Conservation (phyloP, 805 yeast species). For the Saccharomycopsis malanga region DNA sequence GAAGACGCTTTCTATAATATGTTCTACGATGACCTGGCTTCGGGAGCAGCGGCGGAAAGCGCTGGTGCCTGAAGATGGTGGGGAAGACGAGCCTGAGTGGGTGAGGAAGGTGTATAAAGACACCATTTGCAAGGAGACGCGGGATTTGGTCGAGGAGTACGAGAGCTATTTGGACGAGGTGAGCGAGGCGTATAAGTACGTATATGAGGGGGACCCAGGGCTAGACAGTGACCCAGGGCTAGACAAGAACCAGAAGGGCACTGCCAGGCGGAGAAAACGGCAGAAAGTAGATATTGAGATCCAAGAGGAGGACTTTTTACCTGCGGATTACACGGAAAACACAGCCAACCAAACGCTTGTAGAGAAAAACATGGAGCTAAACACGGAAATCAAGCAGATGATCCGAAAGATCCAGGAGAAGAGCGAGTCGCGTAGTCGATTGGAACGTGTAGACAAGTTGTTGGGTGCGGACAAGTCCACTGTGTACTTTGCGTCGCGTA, state of each 20-base stretch:
- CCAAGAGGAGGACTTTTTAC: conserved; percentile 34
- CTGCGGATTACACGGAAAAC: conserved; percentile 32
- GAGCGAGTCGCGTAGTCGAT: conserved; percentile 21
- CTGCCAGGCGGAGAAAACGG: conserved; percentile 16
- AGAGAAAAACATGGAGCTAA: conserved; percentile 31
- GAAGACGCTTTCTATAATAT: conserved; percentile 79
- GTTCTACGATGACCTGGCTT: conserved; percentile 81
- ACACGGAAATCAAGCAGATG: conserved; percentile 43
- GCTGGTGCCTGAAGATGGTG: conserved; percentile 25
- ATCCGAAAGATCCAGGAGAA: conserved; percentile 36
- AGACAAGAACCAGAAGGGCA: conserved; percentile 13
- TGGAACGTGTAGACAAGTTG: conserved; percentile 21
- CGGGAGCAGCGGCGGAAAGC: conserved; percentile 38
- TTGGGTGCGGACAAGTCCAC: conserved; percentile 24
- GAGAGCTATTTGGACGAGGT: conserved; percentile 31
- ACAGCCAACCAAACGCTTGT: conserved; percentile 9
- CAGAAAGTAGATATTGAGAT: conserved; percentile 21
- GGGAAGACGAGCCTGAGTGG: conserved; percentile 67
- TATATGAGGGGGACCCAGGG: conserved; percentile 7
- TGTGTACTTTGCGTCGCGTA: conserved; percentile 72
- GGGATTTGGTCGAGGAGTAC: conserved; percentile 28
- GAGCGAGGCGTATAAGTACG: neutral
- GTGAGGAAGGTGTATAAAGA: conserved; percentile 37
- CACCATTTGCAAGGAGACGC: conserved; percentile 25
- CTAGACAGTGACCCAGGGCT: conserved; percentile 13